Evolutionary conservation across 345 rosid genomes (phyloP), one percentile per base, ranked within the genome.

Genomic region (Pistacia integerrima): DNA sequence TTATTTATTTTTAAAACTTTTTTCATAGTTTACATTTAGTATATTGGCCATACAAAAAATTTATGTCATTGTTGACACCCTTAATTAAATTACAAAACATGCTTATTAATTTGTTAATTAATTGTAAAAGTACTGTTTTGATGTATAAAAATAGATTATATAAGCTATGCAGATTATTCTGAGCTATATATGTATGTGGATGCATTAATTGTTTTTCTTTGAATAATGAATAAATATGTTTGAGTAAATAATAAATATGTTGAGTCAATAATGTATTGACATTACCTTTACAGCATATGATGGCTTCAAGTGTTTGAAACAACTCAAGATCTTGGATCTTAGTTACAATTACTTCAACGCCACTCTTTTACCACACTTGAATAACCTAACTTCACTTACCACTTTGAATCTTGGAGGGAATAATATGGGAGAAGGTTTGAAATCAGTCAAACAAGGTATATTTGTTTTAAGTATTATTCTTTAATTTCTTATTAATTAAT

Each of bases 291-390:
- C 72, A 68, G 72, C 14, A 13, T 28, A 22, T 28, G 51, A 10
- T 41, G 12, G 51, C 14, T 18, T 4, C 2, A 11, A 18, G 18
- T 44, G 35, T 8, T 8, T 28, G 59, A 68, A 68, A 33, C 4
- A 68, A 17, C 41, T 68, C 5, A 28, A 46, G 57, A 68, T 49
- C 10, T 68, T 68, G 25, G 4, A 68, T 49, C 72, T 68, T 25
- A 0, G n/a, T 25, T 0, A 0, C 7, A 67, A 67, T 67, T 4
- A 4, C n/a, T 28, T 67, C 6, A 7, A 25, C 22, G 8, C 12
- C 22, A 49, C 12, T 13, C 25, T 22, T 5, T 67, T 48, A 13
- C 4, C 57, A 3, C 12, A 12, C 28, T 49, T 67, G 4, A 49
- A 17, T 49, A 3, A 7, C 2, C 57, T 49, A 49, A 22, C 58